Percentiles rank a stretch among this genome's conserved stretches.
These are phyloP conservation scores for Skeletonema costatum DNA, from an alignment of 108 stramenopile species.

Conservation along the genomic window DNA sequence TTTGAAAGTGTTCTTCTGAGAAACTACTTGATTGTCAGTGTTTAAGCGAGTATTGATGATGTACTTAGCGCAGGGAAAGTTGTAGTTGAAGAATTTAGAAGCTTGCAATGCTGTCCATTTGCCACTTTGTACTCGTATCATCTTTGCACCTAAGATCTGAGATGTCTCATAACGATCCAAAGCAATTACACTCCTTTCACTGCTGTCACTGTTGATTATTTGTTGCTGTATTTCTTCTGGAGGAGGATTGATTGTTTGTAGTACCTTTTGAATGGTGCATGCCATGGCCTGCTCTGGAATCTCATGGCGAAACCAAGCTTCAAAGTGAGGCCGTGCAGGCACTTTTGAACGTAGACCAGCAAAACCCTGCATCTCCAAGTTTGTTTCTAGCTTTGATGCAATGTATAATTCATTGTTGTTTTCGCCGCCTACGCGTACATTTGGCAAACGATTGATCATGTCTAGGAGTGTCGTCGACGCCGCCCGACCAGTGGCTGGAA, in stretches of 20 bases:
- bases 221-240: slow-evolving; percentile 1
- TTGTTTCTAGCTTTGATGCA: slow-evolving; percentile 1
- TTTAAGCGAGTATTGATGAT: slow-evolving; percentile 34
- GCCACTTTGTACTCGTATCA: slow-evolving; percentile 24
- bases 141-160: slow-evolving; percentile 45
- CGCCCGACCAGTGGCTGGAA: slow-evolving; percentile 43
- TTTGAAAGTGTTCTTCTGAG: neutral
- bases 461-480: slow-evolving; percentile 39
- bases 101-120: neutral
- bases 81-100: slow-evolving; percentile 31
- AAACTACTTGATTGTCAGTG: slow-evolving; percentile 6
- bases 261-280: slow-evolving; percentile 21
- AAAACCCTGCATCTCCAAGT: neutral
- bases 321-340: neutral
- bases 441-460: slow-evolving; percentile 45
- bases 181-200: neutral
- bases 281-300: slow-evolving; percentile 8
- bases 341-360: neutral
- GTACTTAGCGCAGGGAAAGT: slow-evolving; percentile 43
- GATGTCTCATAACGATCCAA: slow-evolving; percentile 6
- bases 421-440: slow-evolving; percentile 38
- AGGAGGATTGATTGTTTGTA: slow-evolving; percentile 46
- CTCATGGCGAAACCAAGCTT: neutral
- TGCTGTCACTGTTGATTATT: neutral
- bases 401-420: slow-evolving; percentile 36